These are phyloP conservation scores for Neurospora tetrasperma DNA, from an alignment of 495 filamentous ascomycete genomes.

Conservation along the genomic window DNA sequence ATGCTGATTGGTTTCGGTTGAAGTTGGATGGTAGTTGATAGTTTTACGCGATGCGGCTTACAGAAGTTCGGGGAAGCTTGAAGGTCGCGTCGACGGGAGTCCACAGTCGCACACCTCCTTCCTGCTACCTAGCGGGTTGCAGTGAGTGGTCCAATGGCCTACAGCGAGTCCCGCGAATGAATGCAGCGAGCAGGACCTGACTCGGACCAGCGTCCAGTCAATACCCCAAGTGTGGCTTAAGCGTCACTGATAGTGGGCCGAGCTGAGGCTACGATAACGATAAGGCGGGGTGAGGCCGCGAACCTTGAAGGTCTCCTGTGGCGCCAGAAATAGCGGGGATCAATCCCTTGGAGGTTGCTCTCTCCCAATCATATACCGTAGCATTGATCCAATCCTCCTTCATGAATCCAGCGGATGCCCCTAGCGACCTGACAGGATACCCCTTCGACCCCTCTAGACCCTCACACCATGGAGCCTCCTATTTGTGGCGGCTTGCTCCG, in stretches of 20 bases:
- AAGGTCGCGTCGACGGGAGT: background rate
- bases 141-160: background rate
- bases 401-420: background rate
- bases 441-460: background rate
- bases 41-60: background rate
- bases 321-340: background rate
- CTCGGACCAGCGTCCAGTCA: background rate
- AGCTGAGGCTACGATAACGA: background rate
- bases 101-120: background rate
- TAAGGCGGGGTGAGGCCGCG: background rate
- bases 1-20: background rate
- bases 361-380: background rate
- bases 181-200: background rate
- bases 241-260: background rate
- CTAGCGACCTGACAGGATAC: background rate
- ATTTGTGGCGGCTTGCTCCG: background rate
- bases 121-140: background rate
- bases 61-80: background rate
- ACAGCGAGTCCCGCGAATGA: background rate
- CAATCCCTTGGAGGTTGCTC: background rate
- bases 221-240: background rate
- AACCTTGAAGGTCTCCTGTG: background rate
- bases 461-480: background rate
- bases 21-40: background rate
- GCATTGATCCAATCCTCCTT: background rate